These are phyloP conservation scores for Vanrija sp. DNA, from an alignment of 1,284 basidiomycete genomes.

Conservation along the genomic window DNA sequence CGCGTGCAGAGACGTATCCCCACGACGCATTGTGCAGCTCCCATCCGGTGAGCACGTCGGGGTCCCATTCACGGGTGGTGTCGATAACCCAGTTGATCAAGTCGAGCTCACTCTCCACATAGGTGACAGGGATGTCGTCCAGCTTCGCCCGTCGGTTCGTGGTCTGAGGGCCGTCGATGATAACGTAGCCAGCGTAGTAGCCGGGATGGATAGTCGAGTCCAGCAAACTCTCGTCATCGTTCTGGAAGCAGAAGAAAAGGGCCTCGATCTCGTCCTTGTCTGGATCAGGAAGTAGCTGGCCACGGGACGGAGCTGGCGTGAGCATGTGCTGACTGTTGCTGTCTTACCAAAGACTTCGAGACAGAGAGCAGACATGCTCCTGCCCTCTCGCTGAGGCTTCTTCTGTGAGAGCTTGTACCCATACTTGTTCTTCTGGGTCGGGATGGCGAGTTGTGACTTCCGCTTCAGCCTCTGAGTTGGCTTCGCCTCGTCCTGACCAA, in stretches of 20 bases:
- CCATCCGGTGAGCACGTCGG: conserved; percentile 89
- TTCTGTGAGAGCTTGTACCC: conserved; percentile 62
- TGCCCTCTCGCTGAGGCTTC: conserved; percentile 58
- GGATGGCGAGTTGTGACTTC: conserved; percentile 62
- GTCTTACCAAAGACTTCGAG: conserved; percentile 76
- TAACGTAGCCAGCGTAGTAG: conserved; percentile 60
- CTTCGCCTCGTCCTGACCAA: conserved; percentile 51
- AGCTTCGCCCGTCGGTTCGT: conserved; percentile 21
- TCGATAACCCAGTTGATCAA: conserved; percentile 77
- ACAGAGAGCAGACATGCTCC: conserved; percentile 74
- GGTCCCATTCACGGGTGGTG: conserved; percentile 71
- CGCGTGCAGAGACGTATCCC: conserved; percentile 81
- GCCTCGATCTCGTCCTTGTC: conserved; percentile 67
- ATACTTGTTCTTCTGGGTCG: conserved; percentile 68
- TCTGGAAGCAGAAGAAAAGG: conserved; percentile 65
- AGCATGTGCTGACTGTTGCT: neutral
- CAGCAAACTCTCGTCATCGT: conserved; percentile 53
- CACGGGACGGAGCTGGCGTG: conserved; percentile 39
- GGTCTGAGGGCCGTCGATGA: conserved; percentile 49
- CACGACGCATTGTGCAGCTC: conserved; percentile 84
- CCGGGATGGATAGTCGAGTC: conserved; percentile 47
- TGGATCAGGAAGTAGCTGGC: conserved; percentile 64
- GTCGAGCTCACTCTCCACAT: conserved; percentile 71
- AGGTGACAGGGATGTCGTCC: conserved; percentile 54
- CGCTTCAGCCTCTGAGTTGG: neutral